These are phyloP conservation scores for Luffa acutangula DNA, from an alignment of 306 rosid species.

Conservation along the genomic window DNA sequence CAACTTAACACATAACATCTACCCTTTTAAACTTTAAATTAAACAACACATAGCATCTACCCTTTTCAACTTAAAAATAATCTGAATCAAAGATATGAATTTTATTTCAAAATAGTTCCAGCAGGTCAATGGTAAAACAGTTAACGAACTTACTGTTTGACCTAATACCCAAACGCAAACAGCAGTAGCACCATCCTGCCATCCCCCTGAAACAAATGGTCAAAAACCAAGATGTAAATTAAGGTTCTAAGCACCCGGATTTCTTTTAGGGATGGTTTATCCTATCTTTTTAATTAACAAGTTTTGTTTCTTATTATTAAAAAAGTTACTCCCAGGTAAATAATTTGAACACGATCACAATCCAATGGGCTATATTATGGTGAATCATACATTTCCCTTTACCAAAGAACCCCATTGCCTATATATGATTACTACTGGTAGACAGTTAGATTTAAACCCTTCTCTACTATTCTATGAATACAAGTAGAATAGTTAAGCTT, in stretches of 20 bases:
- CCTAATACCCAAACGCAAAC: constrained; percentile 81
- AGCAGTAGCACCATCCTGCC: constrained; percentile 95
- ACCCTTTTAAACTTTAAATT: neutral
- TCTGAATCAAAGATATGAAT: neutral
- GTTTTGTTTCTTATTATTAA: neutral
- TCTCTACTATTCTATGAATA: neutral
- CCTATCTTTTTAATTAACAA: neutral
- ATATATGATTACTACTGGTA: neutral
- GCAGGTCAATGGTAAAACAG: neutral
- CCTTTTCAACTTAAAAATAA: neutral
- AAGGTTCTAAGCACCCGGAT: neutral
- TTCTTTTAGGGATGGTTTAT: neutral
- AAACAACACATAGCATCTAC: neutral
- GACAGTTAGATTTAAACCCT: neutral
- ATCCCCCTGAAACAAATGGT: constrained; percentile 48
- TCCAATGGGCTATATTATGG: neutral
- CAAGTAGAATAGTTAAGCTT: neutral
- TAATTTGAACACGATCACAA: neutral
- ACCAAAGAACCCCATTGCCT: neutral
- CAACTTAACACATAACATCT: neutral
- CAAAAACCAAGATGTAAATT: constrained; percentile 20
- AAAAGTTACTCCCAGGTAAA: neutral
- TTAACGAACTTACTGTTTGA: constrained; percentile 46
- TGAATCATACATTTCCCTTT: neutral
- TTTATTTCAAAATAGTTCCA: neutral